Evolutionary conservation across 768 basidiomycete genomes (phyloP), one percentile per base, ranked within the genome.

Genomic region (Fomitopsis pulvina): DNA sequence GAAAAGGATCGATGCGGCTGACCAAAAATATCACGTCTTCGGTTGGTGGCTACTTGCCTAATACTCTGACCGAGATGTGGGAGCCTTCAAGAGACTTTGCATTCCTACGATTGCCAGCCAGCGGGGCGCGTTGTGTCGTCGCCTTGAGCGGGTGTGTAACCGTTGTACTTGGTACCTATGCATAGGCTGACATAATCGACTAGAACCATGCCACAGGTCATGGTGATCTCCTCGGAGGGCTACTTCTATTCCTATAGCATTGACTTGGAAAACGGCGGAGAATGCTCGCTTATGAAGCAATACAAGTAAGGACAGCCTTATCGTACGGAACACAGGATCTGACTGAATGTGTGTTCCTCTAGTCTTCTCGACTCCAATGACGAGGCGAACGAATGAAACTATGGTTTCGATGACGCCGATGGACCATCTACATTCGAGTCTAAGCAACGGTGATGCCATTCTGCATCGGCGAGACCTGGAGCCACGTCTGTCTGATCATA

Each of bases 11-110:
- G 3, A 54, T 90, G 60, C 83, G 88, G 47, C 63, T 92, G 59
- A 85, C 87, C 2, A 85, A 87, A 60, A 78, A 74, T 41, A 63
- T 92, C 38, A 84, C 88, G 0, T 75, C 83, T n/a, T 84, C 86
- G 3, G 74, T 92, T 16, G 89, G 92, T 14, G 85, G 85, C 0
- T 92, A 92, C 60, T 75, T 93, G 0, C 95, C 95, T 0, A 87
- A 85, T 56, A 85, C 90, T 1, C 66, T 98, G 41, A 90, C 92
- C 18, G 95, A 96, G 64, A 82, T 98, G 70, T 99, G 94, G 93
- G 96, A 98, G 59, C 96, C 96, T 0, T 77, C 90, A 29, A 74
- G 95, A 6, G 95, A 96, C 62, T 98, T 98, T 63, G 96, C 95
- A 0, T 94, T 79, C 64, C 69, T 95, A 51, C 82, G 89, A 60